Conservation (phyloP, 2,329 filamentous ascomycete genomes). For the Trichoderma atrobrunneum region DNA sequence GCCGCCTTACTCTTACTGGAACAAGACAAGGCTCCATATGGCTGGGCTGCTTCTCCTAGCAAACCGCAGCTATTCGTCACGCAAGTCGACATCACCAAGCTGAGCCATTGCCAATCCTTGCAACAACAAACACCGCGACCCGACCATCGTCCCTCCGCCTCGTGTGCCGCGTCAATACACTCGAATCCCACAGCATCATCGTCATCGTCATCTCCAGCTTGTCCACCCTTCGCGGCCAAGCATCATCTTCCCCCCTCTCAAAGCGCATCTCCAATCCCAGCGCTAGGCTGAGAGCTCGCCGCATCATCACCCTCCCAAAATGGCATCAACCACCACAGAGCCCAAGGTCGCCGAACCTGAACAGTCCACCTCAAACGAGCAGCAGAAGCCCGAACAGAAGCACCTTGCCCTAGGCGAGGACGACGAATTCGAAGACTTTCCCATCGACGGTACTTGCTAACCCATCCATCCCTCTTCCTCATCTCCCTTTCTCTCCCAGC, state of each 20-base stretch:
- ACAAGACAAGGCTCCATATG: neutral
- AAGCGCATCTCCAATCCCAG: neutral
- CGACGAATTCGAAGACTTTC: constrained; percentile 99
- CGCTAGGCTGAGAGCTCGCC: constrained; percentile 4
- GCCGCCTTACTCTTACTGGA: neutral
- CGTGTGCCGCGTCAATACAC: neutral
- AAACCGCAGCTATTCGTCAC: constrained; percentile 16
- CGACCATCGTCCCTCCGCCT: neutral
- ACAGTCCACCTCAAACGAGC: constrained; percentile 24
- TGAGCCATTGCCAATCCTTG: neutral
- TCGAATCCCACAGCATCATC: neutral
- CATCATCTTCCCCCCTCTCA: neutral
- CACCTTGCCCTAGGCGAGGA: constrained; percentile 82
- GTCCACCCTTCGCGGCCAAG: neutral
- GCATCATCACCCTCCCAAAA: constrained; percentile 17
- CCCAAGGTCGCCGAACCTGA: constrained; percentile 32
- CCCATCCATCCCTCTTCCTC: neutral
- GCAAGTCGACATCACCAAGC: neutral
- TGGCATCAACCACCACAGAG: constrained; percentile 32
- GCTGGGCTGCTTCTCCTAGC: neutral
- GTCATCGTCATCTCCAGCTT: neutral
- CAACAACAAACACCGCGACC: constrained; percentile 8
- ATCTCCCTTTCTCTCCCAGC: neutral
- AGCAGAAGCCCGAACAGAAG: constrained; percentile 42
- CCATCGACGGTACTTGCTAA: constrained; percentile 73